Base-by-base conservation (phyloP, 169 alveolate genomes). In the Perkinsus marinus region DNA sequence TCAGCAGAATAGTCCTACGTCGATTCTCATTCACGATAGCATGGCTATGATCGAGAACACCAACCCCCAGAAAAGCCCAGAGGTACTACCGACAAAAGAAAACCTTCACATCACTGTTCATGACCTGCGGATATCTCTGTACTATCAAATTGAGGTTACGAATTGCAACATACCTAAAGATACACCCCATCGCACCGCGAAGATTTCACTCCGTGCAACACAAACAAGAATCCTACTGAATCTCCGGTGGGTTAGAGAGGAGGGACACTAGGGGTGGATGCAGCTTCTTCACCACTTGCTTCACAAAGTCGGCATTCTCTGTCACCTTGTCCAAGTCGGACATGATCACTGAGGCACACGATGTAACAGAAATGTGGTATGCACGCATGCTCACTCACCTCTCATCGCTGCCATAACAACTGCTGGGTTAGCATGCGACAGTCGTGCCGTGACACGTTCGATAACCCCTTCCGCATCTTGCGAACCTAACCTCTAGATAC, bases 341-440 rank as follows among this genome's bases (percentile, higher is more conserved):
- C 79, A 57, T 57, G 22, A 57, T 13, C 26, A 57, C 79, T 57
- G 22, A 57, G 9, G 36, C 46, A 41, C 46, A 41, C 19, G 46
- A 95, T 94, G 47, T 93, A 93, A 19, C 93, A 95, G 94, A 94
- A 92, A 93, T 92, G 93, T 79, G 93, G 95, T 19, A 94, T 93
- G 37, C 95, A 92, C 36, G 92, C n/a, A 13, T 19, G 7, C 46
- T 2, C 79, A 57, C 79, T 19, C 7, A 57, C 79, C 95, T 93
- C 97, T 97, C 89, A 97, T 94, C 30, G 98, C 96, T 36, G 99
- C 97, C 89, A 98, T 94, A 22, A 98, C 99, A 0, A 98, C 99
- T 17, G 99, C 99, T 16, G 99, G 97, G 94, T 99, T 99, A 7
- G 97, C 97, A 92, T 98, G 99, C 26, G 99, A 98, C 39, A 99